Conservation (phyloP, 495 filamentous ascomycete species). For the Massariosphaeria phaeospora region DNA sequence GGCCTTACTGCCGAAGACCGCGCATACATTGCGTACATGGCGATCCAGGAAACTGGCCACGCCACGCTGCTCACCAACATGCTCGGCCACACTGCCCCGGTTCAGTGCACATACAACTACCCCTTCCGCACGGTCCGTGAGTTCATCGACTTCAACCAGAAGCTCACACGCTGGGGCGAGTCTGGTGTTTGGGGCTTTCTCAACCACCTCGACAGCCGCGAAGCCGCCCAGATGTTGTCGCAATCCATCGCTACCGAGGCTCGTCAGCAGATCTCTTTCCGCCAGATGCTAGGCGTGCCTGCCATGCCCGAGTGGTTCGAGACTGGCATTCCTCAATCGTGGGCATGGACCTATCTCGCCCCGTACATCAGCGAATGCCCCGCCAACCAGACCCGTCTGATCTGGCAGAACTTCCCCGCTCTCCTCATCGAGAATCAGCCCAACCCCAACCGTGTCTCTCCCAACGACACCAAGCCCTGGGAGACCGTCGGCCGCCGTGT, state of each 20-base stretch:
- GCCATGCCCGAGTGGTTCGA: constrained; percentile 86
- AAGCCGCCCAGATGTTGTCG: constrained; percentile 65
- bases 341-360: constrained; percentile 81
- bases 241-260: constrained; percentile 80
- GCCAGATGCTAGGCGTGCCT: constrained; percentile 77
- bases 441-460: constrained; percentile 59
- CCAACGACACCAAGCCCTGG: constrained; percentile 45
- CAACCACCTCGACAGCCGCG: constrained; percentile 71
- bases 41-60: constrained; percentile 78
- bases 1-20: constrained; percentile 66
- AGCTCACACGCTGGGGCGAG: constrained; percentile 77
- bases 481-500: constrained; percentile 52
- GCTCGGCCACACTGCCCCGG: constrained; percentile 66
- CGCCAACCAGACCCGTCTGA: constrained; percentile 63
- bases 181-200: constrained; percentile 81
- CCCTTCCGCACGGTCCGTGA: constrained; percentile 72
- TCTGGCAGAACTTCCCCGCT: constrained; percentile 86
- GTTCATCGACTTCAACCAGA: constrained; percentile 82
- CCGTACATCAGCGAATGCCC: constrained; percentile 82
- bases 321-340: constrained; percentile 74
- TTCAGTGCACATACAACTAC: constrained; percentile 77
- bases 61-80: constrained; percentile 76
- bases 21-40: constrained; percentile 76
- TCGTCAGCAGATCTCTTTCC: constrained; percentile 83
- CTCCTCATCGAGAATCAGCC: constrained; percentile 72